Evolutionary conservation across 306 rosid species (phyloP), one percentile per base, ranked within the genome.

Genomic region (Vicia faba): DNA sequence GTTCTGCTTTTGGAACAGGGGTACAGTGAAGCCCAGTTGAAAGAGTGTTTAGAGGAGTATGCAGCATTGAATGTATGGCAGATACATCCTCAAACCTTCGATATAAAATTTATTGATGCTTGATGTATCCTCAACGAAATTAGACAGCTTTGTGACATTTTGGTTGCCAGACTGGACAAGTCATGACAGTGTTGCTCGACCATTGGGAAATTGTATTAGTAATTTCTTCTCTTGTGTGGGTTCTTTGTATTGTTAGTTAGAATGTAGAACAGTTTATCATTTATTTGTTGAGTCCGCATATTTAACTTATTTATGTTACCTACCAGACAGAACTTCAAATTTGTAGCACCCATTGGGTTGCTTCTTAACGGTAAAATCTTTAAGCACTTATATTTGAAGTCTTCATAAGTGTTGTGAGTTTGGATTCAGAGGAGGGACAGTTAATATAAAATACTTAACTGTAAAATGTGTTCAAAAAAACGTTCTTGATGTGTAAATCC

Each of bases 21-120:
- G 25, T 95, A 88, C 82, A 88, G 96, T 35, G 97, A 95, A 91
- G 99, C 96, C 39, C 97, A 95, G 65, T 73, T 90, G 76, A 95
- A 90, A 75, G 91, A 90, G 79, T 95, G 97, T 73, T 76, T 95
- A 77, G 97, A 95, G 87, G 99, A 90, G 80, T 95, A 95, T 55
- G 99, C 99, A 66, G 95, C 96, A 29, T 78, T 93, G 63, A 95
- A 95, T 76, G 99, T 90, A 65, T 95, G 97, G 99, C 99, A 90
- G 85, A 90, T 95, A 68, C 93, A 88, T 74, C 99, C 99, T 49
- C 87, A 83, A 54, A 80, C 96, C 72, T 93, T 93, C 14, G 99
- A 90, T 83, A 88, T 93, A 40, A 86, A 91, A 73, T 90, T 93
- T 68, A 93, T 93, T 29, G 97, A 93, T 79, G 89, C 90, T 49